Base-by-base conservation (phyloP, 2,329 filamentous ascomycete species). In the Pezicula neosporulosa region DNA sequence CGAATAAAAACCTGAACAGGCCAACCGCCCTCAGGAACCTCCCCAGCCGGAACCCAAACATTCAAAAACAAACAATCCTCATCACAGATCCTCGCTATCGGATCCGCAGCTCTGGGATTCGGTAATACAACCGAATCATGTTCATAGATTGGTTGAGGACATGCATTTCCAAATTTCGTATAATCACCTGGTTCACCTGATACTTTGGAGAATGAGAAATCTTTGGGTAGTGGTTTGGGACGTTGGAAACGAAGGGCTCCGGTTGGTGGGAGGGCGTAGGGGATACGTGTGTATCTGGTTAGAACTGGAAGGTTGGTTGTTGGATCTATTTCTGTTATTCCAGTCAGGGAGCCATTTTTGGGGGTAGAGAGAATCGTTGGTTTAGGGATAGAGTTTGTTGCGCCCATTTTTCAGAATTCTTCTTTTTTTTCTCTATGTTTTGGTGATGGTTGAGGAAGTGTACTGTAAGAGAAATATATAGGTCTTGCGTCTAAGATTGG, bases 1-100 rank as follows among this genome's bases (percentile, higher is more conserved):
- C 33, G 48, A 16, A 21, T 39, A 10, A 38, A 33, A 21, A 51
- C 19, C 21, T 47, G 43, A 15, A 47, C 44, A 16, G 44, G 44
- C 44, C 44, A 47, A 12, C 47, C 47, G 5, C 37, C 47, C 3
- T 33, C 47, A 9, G 47, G 39, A 16, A 27, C 47, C 12, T 39
- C 15, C 9, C 39, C 47, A 49, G 9, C 27, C 0, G 75, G 74
- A 0, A 69, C 68, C 72, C 72, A 77, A 49, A 77, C 68, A 51
- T 77, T 77, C 46, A 72, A 63, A 43, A 71, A 74, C 39, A 78
- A 64, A 41, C 75, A 78, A 58, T 77, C 75, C 51, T 78, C 75
- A 4, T 52, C 39, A 44, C 28, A 30, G 9, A 6, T 9, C 6
- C 21, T 27, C 10, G 6, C 42, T 10, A 27, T 12, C n/a, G 21